Conservation (phyloP, 164 flowering plant species). For the Liquidambar formosana region DNA sequence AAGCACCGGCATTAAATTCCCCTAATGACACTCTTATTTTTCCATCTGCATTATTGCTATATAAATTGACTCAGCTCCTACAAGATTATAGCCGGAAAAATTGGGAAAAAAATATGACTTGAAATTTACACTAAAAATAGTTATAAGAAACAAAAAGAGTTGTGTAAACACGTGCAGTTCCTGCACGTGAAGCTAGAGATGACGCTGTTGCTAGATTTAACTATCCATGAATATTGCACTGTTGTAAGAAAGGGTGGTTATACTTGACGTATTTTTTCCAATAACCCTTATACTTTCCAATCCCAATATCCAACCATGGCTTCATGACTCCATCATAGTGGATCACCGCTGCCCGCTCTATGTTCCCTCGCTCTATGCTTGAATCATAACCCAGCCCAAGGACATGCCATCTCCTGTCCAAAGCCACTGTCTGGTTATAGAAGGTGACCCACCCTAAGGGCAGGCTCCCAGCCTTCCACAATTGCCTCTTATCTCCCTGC, state of each 20-base stretch:
- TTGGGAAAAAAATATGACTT: slow-evolving; percentile 12
- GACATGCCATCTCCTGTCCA: slow-evolving; percentile 75
- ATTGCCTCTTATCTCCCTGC: slow-evolving; percentile 64
- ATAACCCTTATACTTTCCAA: slow-evolving; percentile 60
- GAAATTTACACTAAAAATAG: slow-evolving; percentile 27
- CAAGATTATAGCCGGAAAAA: slow-evolving; percentile 19
- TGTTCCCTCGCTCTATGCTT: slow-evolving; percentile 31
- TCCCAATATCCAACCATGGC: slow-evolving; percentile 92
- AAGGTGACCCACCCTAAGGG: slow-evolving; percentile 85
- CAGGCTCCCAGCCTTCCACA: slow-evolving; percentile 73
- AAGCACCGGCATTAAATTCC: slow-evolving; percentile 12
- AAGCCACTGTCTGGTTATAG: slow-evolving; percentile 57
- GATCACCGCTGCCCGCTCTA: slow-evolving; percentile 76
- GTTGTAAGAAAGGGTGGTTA: slow-evolving; percentile 71
- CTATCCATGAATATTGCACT: slow-evolving; percentile 78
- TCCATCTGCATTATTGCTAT: slow-evolving; percentile 16
- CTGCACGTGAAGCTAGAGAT: slow-evolving; percentile 7
- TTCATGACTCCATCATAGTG: slow-evolving; percentile 88
- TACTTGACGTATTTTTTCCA: slow-evolving; percentile 69
- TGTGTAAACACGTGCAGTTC: background rate
- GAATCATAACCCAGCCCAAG: slow-evolving; percentile 81
- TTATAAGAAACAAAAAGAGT: slow-evolving; percentile 17
- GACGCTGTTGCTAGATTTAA: background rate
- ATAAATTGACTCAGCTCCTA: slow-evolving; percentile 26
- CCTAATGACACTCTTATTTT: slow-evolving; percentile 13